These are phyloP conservation scores for Penicillium sp. DNA, from an alignment of 2,329 filamentous ascomycete species.

Conservation along the genomic window DNA sequence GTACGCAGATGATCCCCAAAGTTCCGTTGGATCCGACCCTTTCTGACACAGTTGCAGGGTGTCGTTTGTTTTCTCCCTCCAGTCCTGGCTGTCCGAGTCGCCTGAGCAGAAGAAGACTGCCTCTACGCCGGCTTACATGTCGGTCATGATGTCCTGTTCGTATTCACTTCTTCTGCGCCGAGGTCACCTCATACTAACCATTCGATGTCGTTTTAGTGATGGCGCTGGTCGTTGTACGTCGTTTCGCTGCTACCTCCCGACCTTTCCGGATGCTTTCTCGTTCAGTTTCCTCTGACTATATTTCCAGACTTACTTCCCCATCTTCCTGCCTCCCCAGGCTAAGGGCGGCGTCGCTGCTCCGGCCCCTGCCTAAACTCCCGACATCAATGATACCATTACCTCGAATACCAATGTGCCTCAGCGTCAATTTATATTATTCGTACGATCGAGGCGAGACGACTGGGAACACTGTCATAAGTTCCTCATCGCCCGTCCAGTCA, in stretches of 20 bases:
- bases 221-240: conserved; percentile 58
- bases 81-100: conserved; percentile 54
- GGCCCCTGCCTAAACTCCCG: conserved; percentile 39
- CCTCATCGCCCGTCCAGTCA: not conserved
- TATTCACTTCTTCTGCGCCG: conserved; percentile 24
- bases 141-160: conserved; percentile 78
- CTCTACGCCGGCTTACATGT: conserved; percentile 73
- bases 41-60: conserved; percentile 42
- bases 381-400: conserved; percentile 14
- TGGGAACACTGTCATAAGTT: not conserved
- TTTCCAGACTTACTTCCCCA: conserved; percentile 64
- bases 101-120: conserved; percentile 61
- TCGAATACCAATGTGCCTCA: conserved; percentile 9
- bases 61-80: conserved; percentile 52
- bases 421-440: not conserved
- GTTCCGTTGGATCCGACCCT: not conserved
- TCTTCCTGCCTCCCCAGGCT: conserved; percentile 64
- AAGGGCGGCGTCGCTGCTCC: conserved; percentile 50
- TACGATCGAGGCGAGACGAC: not conserved
- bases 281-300: conserved; percentile 12
- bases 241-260: conserved; percentile 3
- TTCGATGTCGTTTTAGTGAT: conserved; percentile 53
- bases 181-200: conserved; percentile 16
- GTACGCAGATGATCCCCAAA: conserved; percentile 42
- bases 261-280: conserved; percentile 10